A percentile compares a stretch with the other conserved stretches of the same genome.
These are phyloP conservation scores for Ganoderma meredithae DNA, from an alignment of 1,284 basidiomycete species.

Conservation along the genomic window DNA sequence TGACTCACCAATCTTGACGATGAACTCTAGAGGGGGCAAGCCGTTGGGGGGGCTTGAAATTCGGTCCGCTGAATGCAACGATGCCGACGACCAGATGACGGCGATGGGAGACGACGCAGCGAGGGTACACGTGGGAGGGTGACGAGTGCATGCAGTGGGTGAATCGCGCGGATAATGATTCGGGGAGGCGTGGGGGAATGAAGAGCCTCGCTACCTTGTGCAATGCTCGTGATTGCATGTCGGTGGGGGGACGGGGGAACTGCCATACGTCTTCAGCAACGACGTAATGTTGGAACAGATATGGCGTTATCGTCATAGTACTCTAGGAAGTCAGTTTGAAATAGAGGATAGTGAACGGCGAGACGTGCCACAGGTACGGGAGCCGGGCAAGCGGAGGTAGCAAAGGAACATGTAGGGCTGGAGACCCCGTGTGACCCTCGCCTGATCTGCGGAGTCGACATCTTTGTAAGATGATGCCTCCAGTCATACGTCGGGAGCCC, in stretches of 20 bases:
- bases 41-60: too few species aligned
- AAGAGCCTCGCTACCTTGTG: too few species aligned
- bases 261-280: constrained; percentile 40
- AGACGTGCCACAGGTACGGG: too few species aligned
- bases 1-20: too few species aligned
- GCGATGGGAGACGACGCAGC: too few species aligned
- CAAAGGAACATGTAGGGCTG: not conserved
- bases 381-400: not conserved
- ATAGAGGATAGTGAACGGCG: not conserved
- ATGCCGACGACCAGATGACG: too few species aligned
- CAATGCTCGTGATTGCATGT: constrained; percentile 45
- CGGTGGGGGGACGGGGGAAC: not conserved
- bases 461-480: not conserved
- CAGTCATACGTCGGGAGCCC: not conserved
- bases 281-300: constrained; percentile 45
- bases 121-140: too few species aligned
- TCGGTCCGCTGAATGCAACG: too few species aligned
- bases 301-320: constrained; percentile 2
- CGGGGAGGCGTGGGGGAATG: too few species aligned
- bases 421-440: not conserved
- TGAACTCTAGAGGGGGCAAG: too few species aligned
- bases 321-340: not conserved
- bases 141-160: too few species aligned
- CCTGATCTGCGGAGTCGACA: not conserved
- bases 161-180: too few species aligned